Evolutionary conservation across 1,284 basidiomycete species (phyloP).

Genomic region (Leccinum subspadiceum): DNA sequence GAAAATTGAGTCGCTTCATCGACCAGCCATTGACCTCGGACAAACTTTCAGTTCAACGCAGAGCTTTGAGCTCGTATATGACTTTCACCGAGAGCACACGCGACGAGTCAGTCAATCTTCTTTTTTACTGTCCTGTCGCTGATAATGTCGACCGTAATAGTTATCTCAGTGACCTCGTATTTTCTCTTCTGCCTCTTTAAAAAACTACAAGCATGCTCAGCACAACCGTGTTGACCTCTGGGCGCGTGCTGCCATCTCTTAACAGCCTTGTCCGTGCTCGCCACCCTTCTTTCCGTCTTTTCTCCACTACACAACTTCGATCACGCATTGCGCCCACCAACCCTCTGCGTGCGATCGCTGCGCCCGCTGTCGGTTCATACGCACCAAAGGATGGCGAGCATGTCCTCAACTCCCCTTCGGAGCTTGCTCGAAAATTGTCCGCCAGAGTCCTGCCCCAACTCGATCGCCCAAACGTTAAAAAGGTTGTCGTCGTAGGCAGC

Average conservation of each 20-base stretch:
- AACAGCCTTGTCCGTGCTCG: slow-evolving; percentile 15
- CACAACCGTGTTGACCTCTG: neutral
- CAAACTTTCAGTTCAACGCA: too few relatives aligned
- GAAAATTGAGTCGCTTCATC: neutral
- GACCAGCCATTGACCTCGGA: neutral
- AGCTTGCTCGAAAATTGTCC: slow-evolving; percentile 43
- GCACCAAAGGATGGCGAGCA: slow-evolving; percentile 70
- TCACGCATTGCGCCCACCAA: slow-evolving; percentile 35
- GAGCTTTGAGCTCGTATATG: slow-evolving; percentile 56
- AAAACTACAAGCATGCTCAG: slow-evolving; percentile 10
- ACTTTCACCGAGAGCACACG: slow-evolving; percentile 78
- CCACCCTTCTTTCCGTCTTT: slow-evolving; percentile 25
- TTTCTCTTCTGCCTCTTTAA: slow-evolving; percentile 68
- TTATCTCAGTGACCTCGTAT: slow-evolving; percentile 84
- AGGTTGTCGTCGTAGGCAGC: slow-evolving; percentile 75
- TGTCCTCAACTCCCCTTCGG: slow-evolving; percentile 88
- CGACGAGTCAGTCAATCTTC: slow-evolving; percentile 67
- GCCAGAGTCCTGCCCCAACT: too few relatives aligned
- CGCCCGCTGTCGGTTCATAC: slow-evolving; percentile 77
- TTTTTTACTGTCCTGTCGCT: slow-evolving; percentile 2
- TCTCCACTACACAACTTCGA: slow-evolving; percentile 35
- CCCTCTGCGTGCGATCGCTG: slow-evolving; percentile 65
- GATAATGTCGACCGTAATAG: slow-evolving; percentile 35
- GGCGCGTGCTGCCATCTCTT: slow-evolving; percentile 14
- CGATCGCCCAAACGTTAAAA: too few relatives aligned